Conservation (phyloP, 192 early-diverging fungal species). For the Entrophospora sp. region DNA sequence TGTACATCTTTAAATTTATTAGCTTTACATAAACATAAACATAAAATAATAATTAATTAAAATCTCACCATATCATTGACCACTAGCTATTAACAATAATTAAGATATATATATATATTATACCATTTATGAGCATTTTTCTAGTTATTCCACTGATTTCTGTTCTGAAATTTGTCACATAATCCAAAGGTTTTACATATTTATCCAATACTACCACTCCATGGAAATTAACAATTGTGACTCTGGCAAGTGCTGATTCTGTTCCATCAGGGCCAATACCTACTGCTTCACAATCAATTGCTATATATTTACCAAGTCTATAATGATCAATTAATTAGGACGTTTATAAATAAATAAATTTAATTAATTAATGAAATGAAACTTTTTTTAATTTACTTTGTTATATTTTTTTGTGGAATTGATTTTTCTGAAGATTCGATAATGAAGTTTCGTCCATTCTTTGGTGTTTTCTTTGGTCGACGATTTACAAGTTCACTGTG, state of each 20-base stretch:
- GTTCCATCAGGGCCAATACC: slow-evolving; percentile 80
- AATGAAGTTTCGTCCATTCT: too few species aligned
- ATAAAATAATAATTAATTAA: not conserved
- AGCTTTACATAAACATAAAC: slow-evolving; percentile 32
- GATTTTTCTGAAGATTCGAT: too few species aligned
- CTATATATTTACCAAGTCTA: slow-evolving; percentile 77
- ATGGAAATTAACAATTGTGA: slow-evolving; percentile 91
- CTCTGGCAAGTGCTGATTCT: slow-evolving; percentile 80
- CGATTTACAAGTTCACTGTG: too few species aligned
- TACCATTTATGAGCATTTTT: slow-evolving; percentile 48
- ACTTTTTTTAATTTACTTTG: not conserved
- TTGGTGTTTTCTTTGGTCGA: too few species aligned
- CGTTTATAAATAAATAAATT: not conserved
- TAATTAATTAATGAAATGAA: not conserved
- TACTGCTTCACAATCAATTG: slow-evolving; percentile 99
- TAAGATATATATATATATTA: not conserved
- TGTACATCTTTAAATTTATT: slow-evolving; percentile 73
- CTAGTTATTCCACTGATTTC: slow-evolving; percentile 87
- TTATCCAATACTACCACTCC: slow-evolving; percentile 78
- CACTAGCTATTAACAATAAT: not conserved
- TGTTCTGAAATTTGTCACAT: slow-evolving; percentile 90
- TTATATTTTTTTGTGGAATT: too few species aligned
- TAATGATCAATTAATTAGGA: not conserved
- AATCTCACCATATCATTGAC: not conserved
- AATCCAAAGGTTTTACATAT: slow-evolving; percentile 74